Evolutionary conservation across 2,329 filamentous ascomycete species (phyloP).

Genomic region (Trichoderma pleuroti): DNA sequence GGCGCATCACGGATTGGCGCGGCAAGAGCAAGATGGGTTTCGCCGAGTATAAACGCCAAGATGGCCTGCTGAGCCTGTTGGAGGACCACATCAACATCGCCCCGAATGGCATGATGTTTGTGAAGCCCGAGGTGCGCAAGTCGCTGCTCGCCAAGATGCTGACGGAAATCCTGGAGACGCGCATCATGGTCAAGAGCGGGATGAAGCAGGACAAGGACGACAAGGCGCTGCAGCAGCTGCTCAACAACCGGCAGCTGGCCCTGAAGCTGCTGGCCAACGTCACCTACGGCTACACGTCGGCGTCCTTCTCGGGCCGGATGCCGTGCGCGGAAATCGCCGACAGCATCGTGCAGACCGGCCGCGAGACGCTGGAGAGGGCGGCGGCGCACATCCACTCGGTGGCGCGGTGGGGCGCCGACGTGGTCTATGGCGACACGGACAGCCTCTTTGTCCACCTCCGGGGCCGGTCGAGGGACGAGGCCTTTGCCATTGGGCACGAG

Average conservation of each 20-base stretch:
- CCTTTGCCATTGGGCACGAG: slow-evolving; percentile 88
- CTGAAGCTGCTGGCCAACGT: slow-evolving; percentile 98
- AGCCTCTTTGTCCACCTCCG: slow-evolving; percentile 88
- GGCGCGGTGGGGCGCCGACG: slow-evolving; percentile 85
- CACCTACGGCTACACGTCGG: slow-evolving; percentile 96
- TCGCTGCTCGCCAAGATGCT: slow-evolving; percentile 95
- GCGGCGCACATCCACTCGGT: slow-evolving; percentile 90
- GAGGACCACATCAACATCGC: slow-evolving; percentile 86
- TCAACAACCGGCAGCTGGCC: slow-evolving; percentile 91
- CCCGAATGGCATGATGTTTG: slow-evolving; percentile 96
- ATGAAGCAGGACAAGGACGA: slow-evolving; percentile 95
- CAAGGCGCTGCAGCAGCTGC: slow-evolving; percentile 74
- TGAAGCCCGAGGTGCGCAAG: slow-evolving; percentile 78
- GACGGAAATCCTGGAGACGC: slow-evolving; percentile 88
- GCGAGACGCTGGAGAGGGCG: slow-evolving; percentile 90
- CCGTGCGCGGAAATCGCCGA: slow-evolving; percentile 97
- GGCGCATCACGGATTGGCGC: slow-evolving; percentile 82
- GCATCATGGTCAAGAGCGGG: slow-evolving; percentile 95
- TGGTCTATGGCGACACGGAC: slow-evolving; percentile 97
- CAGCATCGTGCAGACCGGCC: slow-evolving; percentile 93
- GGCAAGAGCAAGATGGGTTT: slow-evolving; percentile 94
- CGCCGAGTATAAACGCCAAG: slow-evolving; percentile 75
- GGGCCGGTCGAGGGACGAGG: slow-evolving; percentile 80
- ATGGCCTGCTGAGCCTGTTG: slow-evolving; percentile 70
- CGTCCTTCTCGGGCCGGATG: slow-evolving; percentile 95